phyloP scores from a whole-genome alignment of 2,329 filamentous ascomycete genomes.

The Exserohilum turcica region DNA sequence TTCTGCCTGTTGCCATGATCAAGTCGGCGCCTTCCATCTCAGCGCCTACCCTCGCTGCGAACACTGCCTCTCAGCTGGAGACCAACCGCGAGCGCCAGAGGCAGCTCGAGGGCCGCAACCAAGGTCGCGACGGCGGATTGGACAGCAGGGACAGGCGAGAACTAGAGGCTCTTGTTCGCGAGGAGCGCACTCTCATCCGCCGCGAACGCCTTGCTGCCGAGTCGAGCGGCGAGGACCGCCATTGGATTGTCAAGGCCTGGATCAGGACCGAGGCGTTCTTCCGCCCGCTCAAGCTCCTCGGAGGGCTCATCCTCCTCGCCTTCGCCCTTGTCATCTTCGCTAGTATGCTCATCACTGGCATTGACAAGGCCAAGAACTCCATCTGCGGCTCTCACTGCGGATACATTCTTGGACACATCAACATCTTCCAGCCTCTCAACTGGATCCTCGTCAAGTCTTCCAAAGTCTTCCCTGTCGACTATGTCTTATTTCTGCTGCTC shows the following conservation, averaged over 20 bases:
- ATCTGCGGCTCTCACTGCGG: conserved; percentile 89
- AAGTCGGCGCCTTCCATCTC: conserved; percentile 89
- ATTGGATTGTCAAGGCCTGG: conserved; percentile 75
- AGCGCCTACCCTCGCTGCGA: conserved; percentile 75
- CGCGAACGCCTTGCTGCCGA: conserved; percentile 87
- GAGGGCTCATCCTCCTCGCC: conserved; percentile 77
- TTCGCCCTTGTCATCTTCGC: conserved; percentile 78
- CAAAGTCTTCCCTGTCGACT: conserved; percentile 87
- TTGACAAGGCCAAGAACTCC: conserved; percentile 96
- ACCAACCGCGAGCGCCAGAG: conserved; percentile 89
- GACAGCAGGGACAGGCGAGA: conserved; percentile 86
- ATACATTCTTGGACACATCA: conserved; percentile 85
- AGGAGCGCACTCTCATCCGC: conserved; percentile 89
- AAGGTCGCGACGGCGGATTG: conserved; percentile 74
- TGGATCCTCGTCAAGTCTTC: conserved; percentile 83
- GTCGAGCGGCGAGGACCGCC: conserved; percentile 75
- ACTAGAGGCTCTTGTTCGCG: conserved; percentile 81
- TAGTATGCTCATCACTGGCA: conserved; percentile 92
- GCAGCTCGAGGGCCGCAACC: conserved; percentile 84
- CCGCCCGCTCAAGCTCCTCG: conserved; percentile 84
- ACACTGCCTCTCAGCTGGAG: conserved; percentile 79
- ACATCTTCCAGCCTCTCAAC: conserved; percentile 95
- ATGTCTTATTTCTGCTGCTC: conserved; percentile 83
- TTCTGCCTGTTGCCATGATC: conserved; percentile 88
- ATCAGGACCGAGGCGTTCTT: conserved; percentile 80